Evolutionary conservation across 768 basidiomycete genomes (phyloP).

Genomic region (Rhodotorula paludigena): DNA sequence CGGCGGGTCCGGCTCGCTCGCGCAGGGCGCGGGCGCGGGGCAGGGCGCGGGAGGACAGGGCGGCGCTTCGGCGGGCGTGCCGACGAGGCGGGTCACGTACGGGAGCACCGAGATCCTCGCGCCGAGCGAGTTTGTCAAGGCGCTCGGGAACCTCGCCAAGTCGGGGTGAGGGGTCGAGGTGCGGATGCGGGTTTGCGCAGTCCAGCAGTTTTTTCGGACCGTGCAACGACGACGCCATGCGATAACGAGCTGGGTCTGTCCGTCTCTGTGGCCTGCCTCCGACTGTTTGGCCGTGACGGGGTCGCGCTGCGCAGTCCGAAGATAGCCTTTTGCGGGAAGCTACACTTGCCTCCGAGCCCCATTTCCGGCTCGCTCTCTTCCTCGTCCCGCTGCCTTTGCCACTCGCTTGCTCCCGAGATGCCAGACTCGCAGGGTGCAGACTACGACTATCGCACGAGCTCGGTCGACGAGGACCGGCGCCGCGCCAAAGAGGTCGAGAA

Average conservation of each 20-base stretch:
- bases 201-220: too few relatives aligned
- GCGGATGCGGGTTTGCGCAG: too few relatives aligned
- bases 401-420: background rate
- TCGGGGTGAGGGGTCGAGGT: background rate
- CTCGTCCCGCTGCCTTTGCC: background rate
- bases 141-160: conserved; percentile 55
- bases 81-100: conserved; percentile 79
- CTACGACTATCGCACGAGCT: conserved; percentile 22
- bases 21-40: background rate
- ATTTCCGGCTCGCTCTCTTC: too few relatives aligned
- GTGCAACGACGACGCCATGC: too few relatives aligned
- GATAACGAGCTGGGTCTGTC: too few relatives aligned
- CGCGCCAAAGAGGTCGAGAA: conserved; percentile 16
- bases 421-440: background rate
- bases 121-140: conserved; percentile 73
- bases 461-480: conserved; percentile 11
- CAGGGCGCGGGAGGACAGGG: conserved; percentile 4
- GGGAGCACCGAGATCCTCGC: conserved; percentile 93
- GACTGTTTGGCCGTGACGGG: too few relatives aligned
- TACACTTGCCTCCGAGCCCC: too few relatives aligned
- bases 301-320: too few relatives aligned
- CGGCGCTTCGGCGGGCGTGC: conserved; percentile 21
- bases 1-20: background rate
- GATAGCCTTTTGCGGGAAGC: too few relatives aligned
- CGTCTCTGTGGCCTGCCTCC: too few relatives aligned